These are phyloP conservation scores for Phialophora macrospora DNA, from an alignment of 2,329 filamentous ascomycete genomes.

Conservation along the genomic window DNA sequence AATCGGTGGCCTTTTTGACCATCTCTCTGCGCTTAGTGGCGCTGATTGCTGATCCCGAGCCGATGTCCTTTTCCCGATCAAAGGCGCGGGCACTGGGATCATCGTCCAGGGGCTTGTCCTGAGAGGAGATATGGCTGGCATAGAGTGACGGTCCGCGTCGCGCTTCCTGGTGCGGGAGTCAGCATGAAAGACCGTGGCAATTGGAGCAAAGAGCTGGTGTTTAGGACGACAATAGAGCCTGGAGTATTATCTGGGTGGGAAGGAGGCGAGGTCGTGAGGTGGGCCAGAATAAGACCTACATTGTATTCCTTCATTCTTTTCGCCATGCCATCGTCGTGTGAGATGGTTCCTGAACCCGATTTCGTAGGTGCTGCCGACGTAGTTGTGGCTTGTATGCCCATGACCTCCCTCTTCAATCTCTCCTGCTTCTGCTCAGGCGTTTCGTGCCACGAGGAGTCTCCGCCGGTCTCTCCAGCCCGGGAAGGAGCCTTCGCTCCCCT, in stretches of 20 bases:
- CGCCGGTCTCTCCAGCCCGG: constrained; percentile 47
- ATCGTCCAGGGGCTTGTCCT: constrained; percentile 71
- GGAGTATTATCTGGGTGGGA: not conserved
- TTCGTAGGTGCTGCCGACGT: constrained; percentile 22
- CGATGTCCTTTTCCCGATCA: constrained; percentile 94
- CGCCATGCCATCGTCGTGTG: constrained; percentile 48
- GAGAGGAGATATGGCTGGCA: constrained; percentile 60
- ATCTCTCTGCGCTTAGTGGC: constrained; percentile 76
- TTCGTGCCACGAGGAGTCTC: constrained; percentile 81
- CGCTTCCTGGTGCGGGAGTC: constrained; percentile 50
- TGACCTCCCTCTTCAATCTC: constrained; percentile 77
- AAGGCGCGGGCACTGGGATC: constrained; percentile 89
- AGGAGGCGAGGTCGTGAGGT: not conserved
- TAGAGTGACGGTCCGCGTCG: constrained; percentile 64
- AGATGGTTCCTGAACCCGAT: constrained; percentile 31
- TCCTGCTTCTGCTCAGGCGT: constrained; percentile 86
- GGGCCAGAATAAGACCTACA: constrained; percentile 47
- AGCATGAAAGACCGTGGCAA: not conserved
- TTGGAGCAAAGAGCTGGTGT: not conserved
- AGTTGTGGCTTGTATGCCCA: constrained; percentile 64
- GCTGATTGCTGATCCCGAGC: constrained; percentile 71
- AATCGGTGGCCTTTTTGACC: constrained; percentile 77
- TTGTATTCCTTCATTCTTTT: constrained; percentile 64
- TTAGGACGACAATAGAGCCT: not conserved
- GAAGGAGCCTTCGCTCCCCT: constrained; percentile 58